Conservation (phyloP, 2,329 filamentous ascomycete species). For the Neonectria coccinea region DNA sequence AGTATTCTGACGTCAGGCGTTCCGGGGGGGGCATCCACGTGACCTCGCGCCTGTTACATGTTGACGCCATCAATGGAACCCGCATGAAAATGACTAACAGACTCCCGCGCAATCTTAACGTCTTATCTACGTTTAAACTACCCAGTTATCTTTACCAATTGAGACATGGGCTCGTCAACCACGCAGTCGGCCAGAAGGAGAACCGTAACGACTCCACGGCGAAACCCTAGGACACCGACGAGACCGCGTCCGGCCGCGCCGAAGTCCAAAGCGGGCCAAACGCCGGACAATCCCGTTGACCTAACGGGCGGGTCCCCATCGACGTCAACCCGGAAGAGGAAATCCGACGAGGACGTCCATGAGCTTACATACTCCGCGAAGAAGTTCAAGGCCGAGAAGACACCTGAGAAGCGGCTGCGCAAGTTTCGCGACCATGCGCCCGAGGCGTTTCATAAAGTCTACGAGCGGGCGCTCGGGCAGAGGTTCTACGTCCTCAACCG, state of each 20-base stretch:
- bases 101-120: neutral
- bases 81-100: no score
- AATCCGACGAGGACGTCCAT: constrained; percentile 1
- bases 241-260: constrained; percentile 9
- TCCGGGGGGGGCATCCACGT: constrained; percentile 2
- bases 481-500: constrained; percentile 62
- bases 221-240: constrained; percentile 8
- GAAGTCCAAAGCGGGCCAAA: constrained; percentile 19
- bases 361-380: constrained; percentile 25
- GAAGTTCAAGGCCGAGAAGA: constrained; percentile 26
- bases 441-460: constrained; percentile 51
- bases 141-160: neutral
- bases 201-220: neutral
- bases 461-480: constrained; percentile 55
- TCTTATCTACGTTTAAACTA: neutral
- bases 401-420: constrained; percentile 52
- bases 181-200: neutral
- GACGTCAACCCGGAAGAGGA: constrained; percentile 35
- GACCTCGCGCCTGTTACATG: neutral
- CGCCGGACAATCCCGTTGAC: constrained; percentile 22
- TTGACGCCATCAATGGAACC: neutral
- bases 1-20: neutral
- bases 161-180: constrained; percentile 23
- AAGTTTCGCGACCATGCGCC: constrained; percentile 51
- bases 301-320: constrained; percentile 14